Evolutionary conservation across 768 basidiomycete species (phyloP).

Genomic region (Hypsizygus marmoreus): DNA sequence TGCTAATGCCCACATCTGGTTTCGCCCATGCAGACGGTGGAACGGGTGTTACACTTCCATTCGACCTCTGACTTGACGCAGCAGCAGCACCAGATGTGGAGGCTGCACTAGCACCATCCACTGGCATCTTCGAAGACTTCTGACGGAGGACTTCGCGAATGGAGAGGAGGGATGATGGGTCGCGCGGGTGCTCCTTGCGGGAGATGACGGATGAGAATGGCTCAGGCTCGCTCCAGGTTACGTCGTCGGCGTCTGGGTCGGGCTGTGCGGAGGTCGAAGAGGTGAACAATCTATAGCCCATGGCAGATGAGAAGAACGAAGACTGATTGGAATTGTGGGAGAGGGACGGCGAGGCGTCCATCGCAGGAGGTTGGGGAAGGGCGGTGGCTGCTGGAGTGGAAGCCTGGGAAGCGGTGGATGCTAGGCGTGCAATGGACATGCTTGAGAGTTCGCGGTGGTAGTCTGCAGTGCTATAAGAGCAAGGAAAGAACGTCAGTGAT

Average conservation of each 20-base stretch:
- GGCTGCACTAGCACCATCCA: constrained; percentile 25
- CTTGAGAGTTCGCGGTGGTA: constrained; percentile 53
- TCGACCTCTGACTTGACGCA: neutral
- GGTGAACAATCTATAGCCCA: constrained; percentile 52
- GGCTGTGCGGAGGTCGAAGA: constrained; percentile 40
- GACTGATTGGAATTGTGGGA: constrained; percentile 34
- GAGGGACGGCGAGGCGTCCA: constrained; percentile 10
- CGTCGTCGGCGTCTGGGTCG: constrained; percentile 62
- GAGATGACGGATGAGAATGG: constrained; percentile 59
- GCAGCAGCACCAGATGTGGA: neutral
- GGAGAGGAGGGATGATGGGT: constrained; percentile 56
- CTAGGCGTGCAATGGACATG: constrained; percentile 37
- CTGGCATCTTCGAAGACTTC: constrained; percentile 45
- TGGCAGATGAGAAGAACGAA: constrained; percentile 50
- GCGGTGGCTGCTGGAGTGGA: constrained; percentile 12
- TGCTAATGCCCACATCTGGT: constrained; percentile 58
- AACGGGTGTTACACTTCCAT: constrained; percentile 13
- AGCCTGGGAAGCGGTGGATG: constrained; percentile 18
- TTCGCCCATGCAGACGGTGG: constrained; percentile 55
- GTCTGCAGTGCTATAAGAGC: constrained; percentile 59
- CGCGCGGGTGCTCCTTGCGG: constrained; percentile 64
- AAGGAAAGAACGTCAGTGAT: constrained; percentile 8
- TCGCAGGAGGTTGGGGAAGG: neutral
- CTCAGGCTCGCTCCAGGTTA: constrained; percentile 63
- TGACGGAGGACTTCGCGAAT: constrained; percentile 65